Base-by-base conservation (phyloP, 2,329 filamentous ascomycete species). In the Calonectria crousiana region DNA sequence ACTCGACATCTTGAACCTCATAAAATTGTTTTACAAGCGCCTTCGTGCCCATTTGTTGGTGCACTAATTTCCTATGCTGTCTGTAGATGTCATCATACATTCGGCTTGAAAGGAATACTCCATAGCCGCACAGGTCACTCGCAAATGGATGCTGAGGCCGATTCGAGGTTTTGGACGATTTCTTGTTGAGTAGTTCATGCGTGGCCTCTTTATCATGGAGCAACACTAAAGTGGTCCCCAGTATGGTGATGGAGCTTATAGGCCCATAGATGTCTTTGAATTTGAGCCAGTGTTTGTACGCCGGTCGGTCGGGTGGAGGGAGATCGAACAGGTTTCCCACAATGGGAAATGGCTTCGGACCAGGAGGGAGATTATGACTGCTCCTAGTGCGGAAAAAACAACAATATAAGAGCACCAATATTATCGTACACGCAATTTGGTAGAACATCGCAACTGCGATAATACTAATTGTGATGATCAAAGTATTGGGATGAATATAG, bases 291-390 rank as follows among this genome's bases (percentile, higher is more conserved):
- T 87, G 85, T 58, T 83, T 75, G 73, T 82, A 85, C 72, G 87
- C 85, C 6, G 78, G 81, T 8, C 73, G 75, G 1, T 83, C 84
- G 0, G 72, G 66, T 0, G 83, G 79, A 0, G 89, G 89, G 14
- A 91, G 80, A 74, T 90, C 88, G 1, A 77, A 74, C 20, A 90
- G 75, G 76, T 90, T 91, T 5, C 89, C 89, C 5, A 91, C 36
- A 0, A 91, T 18, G 0, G 88, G 88, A 9, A 87, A 78, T 0
- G 84, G 84, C 47, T 83, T 88, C 0, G 89, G 90, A 0, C 90
- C 90, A 1, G 89, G 89, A 1, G 89, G 89, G 0, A 80, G 75
- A 34, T 58, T 14, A 28, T 3, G 3, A 3, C 56, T 6, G 6
- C 13, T 28, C n/a, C 26, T 16, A 6, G 8, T 6, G 11, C 34